phyloP scores from a whole-genome alignment of 2,329 filamentous ascomycete genomes.

The Aphanoascus verrucosus region DNA sequence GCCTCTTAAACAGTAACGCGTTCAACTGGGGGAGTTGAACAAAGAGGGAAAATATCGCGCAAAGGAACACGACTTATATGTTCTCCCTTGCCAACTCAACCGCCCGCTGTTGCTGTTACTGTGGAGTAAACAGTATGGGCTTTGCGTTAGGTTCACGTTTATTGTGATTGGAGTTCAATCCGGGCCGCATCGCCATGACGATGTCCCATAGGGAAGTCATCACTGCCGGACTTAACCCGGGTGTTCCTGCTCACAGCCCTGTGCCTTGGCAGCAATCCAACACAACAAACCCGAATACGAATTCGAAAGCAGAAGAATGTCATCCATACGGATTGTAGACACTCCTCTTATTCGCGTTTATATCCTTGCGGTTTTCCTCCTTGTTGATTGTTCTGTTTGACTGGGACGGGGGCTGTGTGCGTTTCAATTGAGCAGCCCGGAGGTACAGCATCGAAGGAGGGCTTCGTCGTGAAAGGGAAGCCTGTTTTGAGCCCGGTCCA shows the following conservation, averaged over 20 bases:
- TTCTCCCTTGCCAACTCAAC: neutral
- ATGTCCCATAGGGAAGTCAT: neutral
- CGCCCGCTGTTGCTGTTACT: neutral
- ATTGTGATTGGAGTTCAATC: neutral
- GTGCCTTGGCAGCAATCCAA: neutral
- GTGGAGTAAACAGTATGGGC: neutral
- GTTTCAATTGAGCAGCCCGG: neutral
- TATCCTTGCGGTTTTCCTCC: too few species aligned
- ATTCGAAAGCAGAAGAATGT: neutral
- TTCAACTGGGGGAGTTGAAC: neutral
- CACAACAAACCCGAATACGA: constrained; percentile 2
- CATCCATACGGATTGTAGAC: neutral
- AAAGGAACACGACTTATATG: neutral
- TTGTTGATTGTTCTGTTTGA: neutral
- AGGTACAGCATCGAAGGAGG: neutral
- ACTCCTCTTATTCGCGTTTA: neutral
- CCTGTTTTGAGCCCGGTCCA: too few species aligned
- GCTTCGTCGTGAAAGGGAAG: too few species aligned
- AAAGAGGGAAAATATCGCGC: neutral
- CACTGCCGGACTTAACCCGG: neutral
- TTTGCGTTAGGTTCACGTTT: neutral
- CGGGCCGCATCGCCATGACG: neutral
- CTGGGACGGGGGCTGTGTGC: neutral
- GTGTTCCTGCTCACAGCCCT: neutral
- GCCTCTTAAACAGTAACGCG: neutral